phyloP scores from a whole-genome alignment of 1,139 yeast genomes.

The Geotrichum siamense region DNA sequence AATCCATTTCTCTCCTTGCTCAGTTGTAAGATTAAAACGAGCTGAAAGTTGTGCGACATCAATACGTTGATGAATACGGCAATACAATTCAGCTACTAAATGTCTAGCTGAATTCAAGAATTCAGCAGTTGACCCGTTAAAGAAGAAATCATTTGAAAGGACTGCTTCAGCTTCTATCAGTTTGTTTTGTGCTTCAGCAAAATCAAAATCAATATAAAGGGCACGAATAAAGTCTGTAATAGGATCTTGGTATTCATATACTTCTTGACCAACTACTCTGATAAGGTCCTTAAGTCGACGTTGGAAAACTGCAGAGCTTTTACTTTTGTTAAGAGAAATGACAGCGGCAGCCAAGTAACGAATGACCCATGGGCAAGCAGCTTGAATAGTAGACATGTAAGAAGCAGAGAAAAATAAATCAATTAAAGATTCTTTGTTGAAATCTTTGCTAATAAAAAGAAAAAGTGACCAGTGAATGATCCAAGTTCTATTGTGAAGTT shows the following conservation, averaged over 20 bases:
- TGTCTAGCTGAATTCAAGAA: conserved; percentile 45
- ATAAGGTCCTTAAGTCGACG: conserved; percentile 51
- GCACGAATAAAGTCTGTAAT: conserved; percentile 49
- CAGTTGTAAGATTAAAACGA: conserved; percentile 40
- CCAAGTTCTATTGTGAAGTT: conserved; percentile 57
- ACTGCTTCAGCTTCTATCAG: conserved; percentile 43
- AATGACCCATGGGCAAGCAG: conserved; percentile 59
- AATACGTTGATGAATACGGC: conserved; percentile 47
- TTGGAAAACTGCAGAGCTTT: conserved; percentile 37
- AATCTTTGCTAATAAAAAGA: conserved; percentile 47
- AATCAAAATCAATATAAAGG: conserved; percentile 50
- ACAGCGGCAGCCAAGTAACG: conserved; percentile 56
- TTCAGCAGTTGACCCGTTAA: conserved; percentile 38
- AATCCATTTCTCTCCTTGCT: conserved; percentile 47
- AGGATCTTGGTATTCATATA: conserved; percentile 56
- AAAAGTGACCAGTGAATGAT: conserved; percentile 59
- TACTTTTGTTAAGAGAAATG: conserved; percentile 37
- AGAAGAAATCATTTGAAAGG: conserved; percentile 49
- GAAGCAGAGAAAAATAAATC: conserved; percentile 52
- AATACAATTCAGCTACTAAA: conserved; percentile 46
- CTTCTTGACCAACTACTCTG: conserved; percentile 50
- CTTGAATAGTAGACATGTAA: conserved; percentile 56
- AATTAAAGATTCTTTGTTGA: conserved; percentile 44
- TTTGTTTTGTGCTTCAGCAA: conserved; percentile 44
- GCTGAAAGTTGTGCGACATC: conserved; percentile 40